Base-by-base conservation (phyloP, 345 rosid genomes). In the Noccaea bulbosa region DNA sequence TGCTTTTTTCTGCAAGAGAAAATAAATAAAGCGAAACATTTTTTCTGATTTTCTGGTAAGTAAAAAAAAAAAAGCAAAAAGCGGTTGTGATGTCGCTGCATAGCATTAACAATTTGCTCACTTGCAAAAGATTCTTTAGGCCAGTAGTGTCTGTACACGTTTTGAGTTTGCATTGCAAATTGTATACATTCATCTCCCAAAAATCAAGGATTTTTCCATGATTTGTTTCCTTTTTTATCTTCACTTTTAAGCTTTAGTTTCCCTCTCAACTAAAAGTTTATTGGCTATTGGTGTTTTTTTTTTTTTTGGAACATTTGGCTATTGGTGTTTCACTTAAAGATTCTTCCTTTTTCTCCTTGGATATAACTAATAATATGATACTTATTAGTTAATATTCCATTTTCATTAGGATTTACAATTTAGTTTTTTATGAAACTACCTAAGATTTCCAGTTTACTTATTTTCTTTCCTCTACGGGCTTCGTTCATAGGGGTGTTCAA, bases 91-190 rank as follows among this genome's bases (percentile, higher is more conserved):
- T 56, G 71, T 73, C 50, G 71, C 44, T 73, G 4, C 27, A 57
- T 48, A 65, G 46, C 66, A 55, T 66, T 65, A 32, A 40, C 49
- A 72, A 70, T 79, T 80, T 75, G 79, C 43, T 65, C 62, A 73
- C 38, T 63, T 74, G 70, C 67, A 67, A 62, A 74, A 62, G 79
- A 74, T 56, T 71, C 69, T 8, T 49, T 71, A 48, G 10, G 27
- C 73, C 74, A 58, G 38, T 74, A 53, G 48, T 1, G 8, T 49
- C 40, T 70, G 65, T 54, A 48, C 70, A 71, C 81, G 81, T 79
- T 55, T 77, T 20, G 76, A 65, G 30, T 65, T 16, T 65, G 22
- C 16, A 38, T 12, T 65, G 66, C 77, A 56, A 56, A 47, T 65
- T 48, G 66, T 65, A 39, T 40, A 61, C 38, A 63, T 35, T 24